Base-by-base conservation (phyloP, 169 alveolate species). In the Plasmodium gonderi region DNA sequence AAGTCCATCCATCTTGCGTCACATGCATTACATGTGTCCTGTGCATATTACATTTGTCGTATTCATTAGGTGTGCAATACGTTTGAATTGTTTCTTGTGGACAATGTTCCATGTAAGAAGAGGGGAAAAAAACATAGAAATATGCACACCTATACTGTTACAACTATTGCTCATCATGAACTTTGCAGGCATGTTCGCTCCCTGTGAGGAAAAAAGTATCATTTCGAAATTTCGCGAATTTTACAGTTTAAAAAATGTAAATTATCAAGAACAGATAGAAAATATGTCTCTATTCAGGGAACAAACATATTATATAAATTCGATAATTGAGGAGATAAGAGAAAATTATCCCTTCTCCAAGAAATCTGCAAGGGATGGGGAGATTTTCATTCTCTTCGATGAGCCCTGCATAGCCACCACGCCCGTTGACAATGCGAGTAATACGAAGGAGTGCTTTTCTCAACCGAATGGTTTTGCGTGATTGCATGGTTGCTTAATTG, bases 361-460 rank as follows among this genome's bases (percentile, higher is more conserved):
- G 26, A 36, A 65, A 14, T 67, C 29, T 17, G 2, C 76, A 2
- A 44, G 90, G 42, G 90, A 87, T n/a, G 69, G 64, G 7, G 94
- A 90, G 33, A 54, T 90, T 29, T 90, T 90, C 80, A 90, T 90
- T 65, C 82, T 90, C 9, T 45, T 90, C 31, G 94, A 90, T 33
- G 94, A 90, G 17, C 94, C 94, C 0, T 90, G 94, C 31, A 90
- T 90, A 65, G 94, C 94, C 29, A 90, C 94, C 0, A 90, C 94
- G 12, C 94, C 94, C 0, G 51, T 90, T 23, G 94, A 90, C 64
- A 90, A 90, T 65, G 94, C 94, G 31, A 72, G 93, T 87, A 87
- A 87, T 1, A 44, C 20, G 44, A 1, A 47, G 20, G 17, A 33
- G 36, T 20, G 67, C 0, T 5, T 3, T 26, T 31, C 60, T 31